phyloP scores from a whole-genome alignment of 805 yeast genomes.

The Dipodascopsis tothii region DNA sequence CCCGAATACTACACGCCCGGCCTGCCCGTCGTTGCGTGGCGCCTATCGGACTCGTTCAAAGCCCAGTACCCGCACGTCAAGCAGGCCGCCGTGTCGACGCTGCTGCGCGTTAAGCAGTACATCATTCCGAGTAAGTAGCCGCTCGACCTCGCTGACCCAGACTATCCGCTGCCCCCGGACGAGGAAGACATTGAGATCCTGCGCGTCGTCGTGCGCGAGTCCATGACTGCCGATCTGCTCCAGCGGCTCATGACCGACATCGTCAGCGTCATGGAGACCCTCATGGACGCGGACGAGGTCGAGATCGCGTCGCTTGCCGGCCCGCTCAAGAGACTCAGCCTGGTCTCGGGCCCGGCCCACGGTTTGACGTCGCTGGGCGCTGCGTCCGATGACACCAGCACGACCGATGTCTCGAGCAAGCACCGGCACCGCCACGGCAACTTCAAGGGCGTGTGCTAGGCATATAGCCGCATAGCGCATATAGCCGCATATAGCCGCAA shows the following conservation, averaged over 20 bases:
- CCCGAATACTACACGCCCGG: slow-evolving; percentile 55
- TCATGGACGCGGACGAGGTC: slow-evolving; percentile 6
- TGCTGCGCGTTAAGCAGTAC: slow-evolving; percentile 74
- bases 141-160: slow-evolving; percentile 40
- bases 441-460: slow-evolving; percentile 20
- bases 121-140: slow-evolving; percentile 41
- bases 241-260: slow-evolving; percentile 30
- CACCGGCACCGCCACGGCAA: slow-evolving; percentile 14
- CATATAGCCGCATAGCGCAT: too few species aligned
- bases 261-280: slow-evolving; percentile 7
- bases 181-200: slow-evolving; percentile 60
- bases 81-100: slow-evolving; percentile 62
- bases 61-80: slow-evolving; percentile 70
- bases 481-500: too few species aligned
- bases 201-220: slow-evolving; percentile 74
- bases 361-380: slow-evolving; percentile 2
- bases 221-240: slow-evolving; percentile 54
- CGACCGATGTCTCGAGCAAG: slow-evolving; percentile 1
- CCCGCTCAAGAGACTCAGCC: slow-evolving; percentile 7
- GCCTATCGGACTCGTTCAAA: slow-evolving; percentile 52
- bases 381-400: slow-evolving; percentile 6
- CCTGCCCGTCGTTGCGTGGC: slow-evolving; percentile 84
- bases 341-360: neutral
- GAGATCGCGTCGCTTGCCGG: slow-evolving; percentile 11
- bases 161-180: slow-evolving; percentile 67